These are phyloP conservation scores for Cytauxzoon felis DNA, from an alignment of 169 alveolate species.

Conservation along the genomic window DNA sequence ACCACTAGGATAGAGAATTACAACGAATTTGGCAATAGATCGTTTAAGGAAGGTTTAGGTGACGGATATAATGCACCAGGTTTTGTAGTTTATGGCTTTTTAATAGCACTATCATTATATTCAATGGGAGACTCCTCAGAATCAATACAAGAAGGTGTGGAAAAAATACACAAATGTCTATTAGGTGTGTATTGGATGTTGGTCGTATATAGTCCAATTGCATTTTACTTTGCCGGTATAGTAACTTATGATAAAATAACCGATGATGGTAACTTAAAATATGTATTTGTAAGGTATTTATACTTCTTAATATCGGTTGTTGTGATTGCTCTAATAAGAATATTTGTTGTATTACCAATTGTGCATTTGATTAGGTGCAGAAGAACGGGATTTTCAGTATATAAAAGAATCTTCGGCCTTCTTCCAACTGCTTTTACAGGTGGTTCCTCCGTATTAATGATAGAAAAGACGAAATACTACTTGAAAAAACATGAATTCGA, in stretches of 20 bases:
- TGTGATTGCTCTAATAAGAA: slow-evolving; percentile 1
- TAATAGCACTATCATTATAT: slow-evolving; percentile 4
- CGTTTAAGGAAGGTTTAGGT: slow-evolving; percentile 8
- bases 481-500: slow-evolving; percentile 15
- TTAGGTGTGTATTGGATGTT: slow-evolving; percentile 21
- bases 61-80: slow-evolving; percentile 40
- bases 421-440: slow-evolving; percentile 16
- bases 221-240: slow-evolving; percentile 14
- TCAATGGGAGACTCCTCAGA: slow-evolving; percentile 21
- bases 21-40: slow-evolving; percentile 11
- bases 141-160: slow-evolving; percentile 1
- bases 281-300: slow-evolving; percentile 5
- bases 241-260: slow-evolving; percentile 4
- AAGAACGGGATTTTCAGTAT: slow-evolving; percentile 11
- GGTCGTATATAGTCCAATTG: slow-evolving; percentile 31
- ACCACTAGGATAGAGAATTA: slow-evolving; percentile 21
- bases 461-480: slow-evolving; percentile 22
- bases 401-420: neutral
- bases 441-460: slow-evolving; percentile 29
- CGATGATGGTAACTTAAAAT: slow-evolving; percentile 3
- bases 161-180: slow-evolving; percentile 13
- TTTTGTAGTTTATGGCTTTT: slow-evolving; percentile 13
- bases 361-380: slow-evolving; percentile 14
- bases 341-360: slow-evolving; percentile 7
- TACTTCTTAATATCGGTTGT: neutral